Evolutionary conservation across 495 filamentous ascomycete genomes (phyloP).

Genomic region (Lichina pygmaea): DNA sequence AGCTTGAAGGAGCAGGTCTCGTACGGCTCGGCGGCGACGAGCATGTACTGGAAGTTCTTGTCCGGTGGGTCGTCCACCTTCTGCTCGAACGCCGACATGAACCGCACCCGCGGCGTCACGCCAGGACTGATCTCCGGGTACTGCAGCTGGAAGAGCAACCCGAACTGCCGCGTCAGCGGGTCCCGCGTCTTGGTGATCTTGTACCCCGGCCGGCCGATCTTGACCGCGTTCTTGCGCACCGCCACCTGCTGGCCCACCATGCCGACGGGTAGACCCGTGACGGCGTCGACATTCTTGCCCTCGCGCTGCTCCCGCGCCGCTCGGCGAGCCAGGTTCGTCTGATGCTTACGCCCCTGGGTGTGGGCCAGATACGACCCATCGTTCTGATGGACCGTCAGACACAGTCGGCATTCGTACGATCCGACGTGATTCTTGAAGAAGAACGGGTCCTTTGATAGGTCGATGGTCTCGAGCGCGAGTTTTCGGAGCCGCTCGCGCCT

Average conservation of each 20-base stretch:
- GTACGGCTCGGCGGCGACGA: slow-evolving; percentile 93
- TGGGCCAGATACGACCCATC: slow-evolving; percentile 98
- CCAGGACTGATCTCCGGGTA: slow-evolving; percentile 73
- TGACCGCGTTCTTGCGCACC: slow-evolving; percentile 70
- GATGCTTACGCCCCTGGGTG: slow-evolving; percentile 96
- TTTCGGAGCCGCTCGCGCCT: slow-evolving; percentile 90
- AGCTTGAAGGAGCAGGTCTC: slow-evolving; percentile 93
- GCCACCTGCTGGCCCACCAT: slow-evolving; percentile 44
- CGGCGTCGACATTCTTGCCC: slow-evolving; percentile 44
- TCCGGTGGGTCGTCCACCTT: slow-evolving; percentile 88
- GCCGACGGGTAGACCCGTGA: slow-evolving; percentile 49
- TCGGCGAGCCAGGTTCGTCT: slow-evolving; percentile 92
- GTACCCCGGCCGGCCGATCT: slow-evolving; percentile 92
- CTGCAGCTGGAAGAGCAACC: slow-evolving; percentile 80
- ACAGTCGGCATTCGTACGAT: slow-evolving; percentile 93
- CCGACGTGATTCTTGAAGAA: slow-evolving; percentile 99
- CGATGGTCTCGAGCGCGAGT: slow-evolving; percentile 93
- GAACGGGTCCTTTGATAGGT: slow-evolving; percentile 97
- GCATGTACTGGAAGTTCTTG: slow-evolving; percentile 75
- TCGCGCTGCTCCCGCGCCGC: slow-evolving; percentile 86
- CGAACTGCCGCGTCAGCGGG: slow-evolving; percentile 68
- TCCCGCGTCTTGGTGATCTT: slow-evolving; percentile 93
- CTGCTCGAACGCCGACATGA: slow-evolving; percentile 96
- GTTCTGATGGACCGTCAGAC: slow-evolving; percentile 97
- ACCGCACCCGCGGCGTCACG: slow-evolving; percentile 56